Percentiles rank a stretch among this genome's conserved stretches.
Evolutionary conservation across 768 basidiomycete genomes (phyloP).

Genomic region (Austroboletus festivus): DNA sequence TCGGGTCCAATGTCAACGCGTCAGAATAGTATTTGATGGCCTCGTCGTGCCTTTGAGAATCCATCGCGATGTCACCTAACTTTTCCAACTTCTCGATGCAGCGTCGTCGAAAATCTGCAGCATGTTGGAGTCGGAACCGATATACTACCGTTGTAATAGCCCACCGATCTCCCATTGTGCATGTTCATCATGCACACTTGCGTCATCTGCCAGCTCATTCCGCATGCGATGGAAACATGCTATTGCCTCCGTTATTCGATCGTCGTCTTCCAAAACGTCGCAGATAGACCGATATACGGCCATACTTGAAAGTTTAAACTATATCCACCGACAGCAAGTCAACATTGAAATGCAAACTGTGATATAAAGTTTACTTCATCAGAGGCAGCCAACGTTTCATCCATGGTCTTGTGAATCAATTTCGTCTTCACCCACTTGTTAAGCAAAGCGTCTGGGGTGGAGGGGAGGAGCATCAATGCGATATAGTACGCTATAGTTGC

Average conservation of each 20-base stretch:
- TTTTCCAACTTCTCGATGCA: background rate
- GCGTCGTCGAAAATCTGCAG: conserved; percentile 3
- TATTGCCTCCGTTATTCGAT: background rate
- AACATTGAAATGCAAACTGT: background rate
- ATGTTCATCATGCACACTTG: background rate
- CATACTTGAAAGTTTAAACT: conserved; percentile 2
- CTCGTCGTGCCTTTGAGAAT: background rate
- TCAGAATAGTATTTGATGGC: background rate
- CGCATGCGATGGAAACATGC: conserved; percentile 1
- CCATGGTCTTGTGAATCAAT: background rate
- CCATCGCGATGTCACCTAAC: background rate
- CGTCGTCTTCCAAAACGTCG: background rate
- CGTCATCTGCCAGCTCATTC: background rate
- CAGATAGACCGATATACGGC: background rate
- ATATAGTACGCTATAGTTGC: background rate
- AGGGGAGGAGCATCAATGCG: background rate
- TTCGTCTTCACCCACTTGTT: background rate
- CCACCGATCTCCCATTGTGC: background rate
- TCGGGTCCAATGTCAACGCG: background rate
- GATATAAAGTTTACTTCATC: background rate
- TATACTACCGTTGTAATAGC: background rate
- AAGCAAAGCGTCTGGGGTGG: background rate
- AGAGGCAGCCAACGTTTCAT: background rate
- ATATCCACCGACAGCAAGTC: background rate
- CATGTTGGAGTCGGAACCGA: too few species aligned